Evolutionary conservation across 1,284 basidiomycete genomes (phyloP), one percentile per base, ranked within the genome.

Genomic region (Trichosporon asahii): DNA sequence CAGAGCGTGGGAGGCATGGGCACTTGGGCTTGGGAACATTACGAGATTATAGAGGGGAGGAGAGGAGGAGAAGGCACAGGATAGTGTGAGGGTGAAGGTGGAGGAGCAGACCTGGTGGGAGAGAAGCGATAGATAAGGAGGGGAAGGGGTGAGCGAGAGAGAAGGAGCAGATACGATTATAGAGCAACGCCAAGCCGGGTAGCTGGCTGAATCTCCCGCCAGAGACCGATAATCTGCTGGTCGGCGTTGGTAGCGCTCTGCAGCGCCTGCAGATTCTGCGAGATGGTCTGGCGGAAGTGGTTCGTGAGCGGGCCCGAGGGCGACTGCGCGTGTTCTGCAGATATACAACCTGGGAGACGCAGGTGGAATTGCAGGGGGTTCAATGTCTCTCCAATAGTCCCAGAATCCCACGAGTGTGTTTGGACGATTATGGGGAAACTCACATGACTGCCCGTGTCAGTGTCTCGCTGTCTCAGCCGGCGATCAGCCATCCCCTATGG

Each of bases 221-320:
- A 98, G 14, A 98, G 84, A 0, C 85, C 80, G 9, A 85, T 80
- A 18, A 97, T 90, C 79, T 95, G 91, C 63, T 86, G 84, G 79
- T 99, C 95, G 0, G 92, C 94, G 33, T 86, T 82, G 0, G 87
- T 87, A 0, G 96, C 97, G 1, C 92, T 89, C 21, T 90, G 89
- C 64, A 97, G 85, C 0, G 93, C 89, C 6, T 86, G 86, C 29
- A 88, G 84, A 78, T 96, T 93, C 14, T 89, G 88, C 78, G 93
- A 93, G 67, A 98, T 84, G 76, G 94, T 94, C 70, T 89, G 88
- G 12, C 95, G 87, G 72, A 92, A 82, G 0, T 87, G 84, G 79
- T 91, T 90, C 37, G 91, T 92, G 72, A 89, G 85, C 0, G 88
- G 86, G 0, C 90, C 89, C 0, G 91, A 90, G 0, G 96, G 96